phyloP scores from a whole-genome alignment of 257 asterid species.

The Plectranthus barbatus region DNA sequence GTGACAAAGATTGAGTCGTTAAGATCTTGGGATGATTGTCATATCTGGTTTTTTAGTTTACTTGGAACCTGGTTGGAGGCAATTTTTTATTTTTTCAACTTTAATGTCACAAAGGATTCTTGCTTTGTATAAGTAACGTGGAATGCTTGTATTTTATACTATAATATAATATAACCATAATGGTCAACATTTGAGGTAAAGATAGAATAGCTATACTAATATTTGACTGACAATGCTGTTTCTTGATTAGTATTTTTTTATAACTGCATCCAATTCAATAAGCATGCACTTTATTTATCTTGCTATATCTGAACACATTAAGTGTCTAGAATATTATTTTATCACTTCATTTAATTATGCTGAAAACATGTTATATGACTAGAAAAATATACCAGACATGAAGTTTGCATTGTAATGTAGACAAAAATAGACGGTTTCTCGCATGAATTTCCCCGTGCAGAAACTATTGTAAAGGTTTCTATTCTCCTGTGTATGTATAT shows the following conservation, averaged over 20 bases:
- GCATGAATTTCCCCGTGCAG: neutral
- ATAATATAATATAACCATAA: too few relatives aligned
- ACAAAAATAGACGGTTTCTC: neutral
- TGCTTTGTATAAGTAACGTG: neutral
- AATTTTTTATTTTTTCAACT: neutral
- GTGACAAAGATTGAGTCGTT: neutral
- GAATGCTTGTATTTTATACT: neutral
- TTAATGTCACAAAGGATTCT: neutral
- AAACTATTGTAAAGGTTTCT: neutral
- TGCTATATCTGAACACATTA: neutral
- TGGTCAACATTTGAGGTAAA: neutral
- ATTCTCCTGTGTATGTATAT: neutral
- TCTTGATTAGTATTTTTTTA: neutral
- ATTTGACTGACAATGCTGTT: neutral
- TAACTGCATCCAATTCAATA: neutral
- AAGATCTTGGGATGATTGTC: neutral
- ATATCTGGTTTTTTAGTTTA: neutral
- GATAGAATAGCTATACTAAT: neutral
- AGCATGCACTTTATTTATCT: neutral
- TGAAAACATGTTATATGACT: neutral
- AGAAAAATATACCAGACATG: neutral
- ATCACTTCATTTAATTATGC: neutral
- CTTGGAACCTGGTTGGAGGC: neutral
- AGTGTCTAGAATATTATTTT: neutral
- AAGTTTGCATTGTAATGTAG: neutral